Base-by-base conservation (phyloP, 805 yeast genomes). In the Sugiyamaella boreocaroliniensis region DNA sequence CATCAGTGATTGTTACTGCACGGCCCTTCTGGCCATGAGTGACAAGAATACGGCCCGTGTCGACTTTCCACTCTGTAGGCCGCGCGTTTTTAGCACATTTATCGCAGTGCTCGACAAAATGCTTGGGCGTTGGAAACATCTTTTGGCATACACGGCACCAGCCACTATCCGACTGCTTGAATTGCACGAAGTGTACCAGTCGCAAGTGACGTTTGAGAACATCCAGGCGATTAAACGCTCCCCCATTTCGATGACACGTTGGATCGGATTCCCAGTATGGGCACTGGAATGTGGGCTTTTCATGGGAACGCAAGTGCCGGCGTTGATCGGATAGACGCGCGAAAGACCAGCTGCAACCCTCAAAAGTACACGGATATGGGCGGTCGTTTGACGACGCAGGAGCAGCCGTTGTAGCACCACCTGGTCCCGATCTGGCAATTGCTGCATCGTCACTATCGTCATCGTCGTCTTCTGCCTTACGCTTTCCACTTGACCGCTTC, bases 241-340 rank as follows among this genome's bases (percentile, higher is more conserved):
- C 90, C 18, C 85, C 87, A 58, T 83, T 84, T 51, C 85, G 74
- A 65, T 85, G 93, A 64, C 90, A 85, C 6, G 85, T 78, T 3
- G 83, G 81, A 58, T 82, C 86, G 22, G 75, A 71, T 51, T 74
- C 74, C 86, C 86, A 84, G 68, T 75, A 85, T 2, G 92, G 92
- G 63, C 92, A 85, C 57, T 79, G 83, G 61, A 80, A 80, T 54
- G 75, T 75, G 2, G 90, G 90, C 48, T 78, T 75, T 43, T 76
- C 74, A 62, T 85, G 92, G 2, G 87, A 81, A 56, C 83, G 76
- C 16, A 76, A 58, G 62, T 85, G 92, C 50, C 92, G 74, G 43
- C 85, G 74, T 60, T 83, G 76, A 64, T 85, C 92, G 48, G 85
- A 78, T 50, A 78, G 81, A 43, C 92, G 73, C 8, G 80, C 76